Conservation (phyloP, 805 yeast species). For the Candida wancherniae region DNA sequence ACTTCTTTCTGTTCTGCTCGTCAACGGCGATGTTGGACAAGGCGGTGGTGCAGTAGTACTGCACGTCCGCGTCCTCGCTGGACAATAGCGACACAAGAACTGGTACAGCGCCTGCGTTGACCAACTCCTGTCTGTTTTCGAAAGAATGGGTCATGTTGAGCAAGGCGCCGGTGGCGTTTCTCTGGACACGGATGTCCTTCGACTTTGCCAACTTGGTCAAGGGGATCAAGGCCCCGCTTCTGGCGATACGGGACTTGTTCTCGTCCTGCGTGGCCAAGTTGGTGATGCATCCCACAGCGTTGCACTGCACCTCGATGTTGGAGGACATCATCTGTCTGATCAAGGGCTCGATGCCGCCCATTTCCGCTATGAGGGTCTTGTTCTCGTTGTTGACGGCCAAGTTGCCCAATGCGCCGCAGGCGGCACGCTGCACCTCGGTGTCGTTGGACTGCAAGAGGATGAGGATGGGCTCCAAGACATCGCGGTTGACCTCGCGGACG, state of each 20-base stretch:
- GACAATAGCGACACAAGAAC: slow-evolving; percentile 83
- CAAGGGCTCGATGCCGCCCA: slow-evolving; percentile 96
- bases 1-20: slow-evolving; percentile 79
- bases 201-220: slow-evolving; percentile 92
- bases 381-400: slow-evolving; percentile 95
- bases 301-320: slow-evolving; percentile 97
- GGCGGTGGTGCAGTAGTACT: slow-evolving; percentile 97
- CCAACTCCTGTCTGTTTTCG: slow-evolving; percentile 93
- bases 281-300: slow-evolving; percentile 98
- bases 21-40: slow-evolving; percentile 96
- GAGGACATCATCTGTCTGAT: slow-evolving; percentile 97
- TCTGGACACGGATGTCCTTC: slow-evolving; percentile 90
- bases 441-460: slow-evolving; percentile 82
- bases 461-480: slow-evolving; percentile 89
- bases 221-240: slow-evolving; percentile 92
- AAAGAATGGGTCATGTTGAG: slow-evolving; percentile 97
- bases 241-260: slow-evolving; percentile 92
- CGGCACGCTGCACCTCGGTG: slow-evolving; percentile 95
- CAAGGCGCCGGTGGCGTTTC: slow-evolving; percentile 98
- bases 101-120: slow-evolving; percentile 97
- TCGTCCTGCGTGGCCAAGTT: slow-evolving; percentile 97
- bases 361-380: slow-evolving; percentile 87
- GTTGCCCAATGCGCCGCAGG: slow-evolving; percentile 98
- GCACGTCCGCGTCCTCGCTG: slow-evolving; percentile 91
- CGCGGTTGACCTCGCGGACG: slow-evolving; percentile 83